phyloP scores from a whole-genome alignment of 2,329 filamentous ascomycete species.

The Sporothrix humicola region DNA sequence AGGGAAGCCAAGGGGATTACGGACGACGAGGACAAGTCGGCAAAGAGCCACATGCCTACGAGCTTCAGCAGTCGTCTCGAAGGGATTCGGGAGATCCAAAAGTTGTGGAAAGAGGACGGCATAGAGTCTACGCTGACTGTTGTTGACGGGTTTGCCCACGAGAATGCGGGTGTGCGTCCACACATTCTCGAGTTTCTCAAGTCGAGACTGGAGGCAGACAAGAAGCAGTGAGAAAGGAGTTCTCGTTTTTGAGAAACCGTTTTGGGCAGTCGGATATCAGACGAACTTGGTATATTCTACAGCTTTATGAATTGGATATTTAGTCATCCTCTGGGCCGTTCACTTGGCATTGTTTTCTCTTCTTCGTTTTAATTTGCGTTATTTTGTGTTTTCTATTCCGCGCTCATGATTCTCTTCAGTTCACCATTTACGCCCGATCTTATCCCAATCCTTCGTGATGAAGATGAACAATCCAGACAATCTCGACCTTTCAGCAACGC shows the following conservation, averaged over 20 bases:
- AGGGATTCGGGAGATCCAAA: not conserved
- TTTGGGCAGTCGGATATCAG: no score
- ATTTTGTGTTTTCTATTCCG: not conserved
- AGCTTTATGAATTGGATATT: no score
- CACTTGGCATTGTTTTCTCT: no score
- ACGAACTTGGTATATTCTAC: no score
- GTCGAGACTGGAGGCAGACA: slow-evolving; percentile 7
- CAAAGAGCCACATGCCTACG: not conserved
- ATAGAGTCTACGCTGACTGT: not conserved
- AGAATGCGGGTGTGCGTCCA: not conserved
- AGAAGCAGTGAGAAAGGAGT: not conserved
- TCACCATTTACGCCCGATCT: not conserved
- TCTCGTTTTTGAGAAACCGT: not conserved
- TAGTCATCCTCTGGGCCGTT: no score
- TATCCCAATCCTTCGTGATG: not conserved
- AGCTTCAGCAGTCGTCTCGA: slow-evolving; percentile 15
- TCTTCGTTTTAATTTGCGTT: not conserved
- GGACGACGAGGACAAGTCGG: not conserved
- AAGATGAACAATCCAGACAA: not conserved
- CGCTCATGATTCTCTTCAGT: not conserved
- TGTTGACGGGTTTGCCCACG: slow-evolving; percentile 15
- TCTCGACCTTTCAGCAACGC: not conserved
- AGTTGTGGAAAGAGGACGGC: slow-evolving; percentile 15
- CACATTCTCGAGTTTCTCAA: slow-evolving; percentile 18
- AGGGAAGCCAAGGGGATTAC: not conserved